These are phyloP conservation scores for Ophiostoma sp. DNA, from an alignment of 2,329 filamentous ascomycete genomes.

Conservation along the genomic window DNA sequence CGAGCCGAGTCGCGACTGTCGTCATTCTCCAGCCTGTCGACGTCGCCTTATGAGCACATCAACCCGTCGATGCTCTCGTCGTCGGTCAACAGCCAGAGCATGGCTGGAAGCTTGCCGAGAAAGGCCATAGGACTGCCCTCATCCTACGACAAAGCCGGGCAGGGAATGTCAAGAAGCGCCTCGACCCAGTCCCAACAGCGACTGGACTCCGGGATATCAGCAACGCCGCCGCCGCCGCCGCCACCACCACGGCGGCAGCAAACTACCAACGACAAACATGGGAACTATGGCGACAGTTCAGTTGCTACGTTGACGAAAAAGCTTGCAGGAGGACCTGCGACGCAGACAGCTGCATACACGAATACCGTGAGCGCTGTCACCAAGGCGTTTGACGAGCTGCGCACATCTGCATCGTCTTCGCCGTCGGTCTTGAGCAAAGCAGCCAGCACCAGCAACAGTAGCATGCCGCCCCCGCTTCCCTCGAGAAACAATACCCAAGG, in stretches of 20 bases:
- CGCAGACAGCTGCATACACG: constrained; percentile 7
- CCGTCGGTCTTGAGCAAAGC: not conserved
- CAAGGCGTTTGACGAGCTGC: constrained; percentile 25
- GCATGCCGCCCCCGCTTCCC: not conserved
- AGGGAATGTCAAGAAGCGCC: constrained; percentile 12
- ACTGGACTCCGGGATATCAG: constrained; percentile 9
- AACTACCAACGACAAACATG: not conserved
- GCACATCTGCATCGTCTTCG: constrained; percentile 11
- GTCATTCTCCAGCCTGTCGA: constrained; percentile 53
- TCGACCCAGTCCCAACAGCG: not conserved
- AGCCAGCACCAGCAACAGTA: not conserved
- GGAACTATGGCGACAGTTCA: not conserved
- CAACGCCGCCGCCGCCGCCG: constrained; percentile 11
- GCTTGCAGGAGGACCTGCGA: not conserved
- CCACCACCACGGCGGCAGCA: constrained; percentile 13
- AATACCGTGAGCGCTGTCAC: constrained; percentile 21
- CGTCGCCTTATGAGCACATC: constrained; percentile 55
- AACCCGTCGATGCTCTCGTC: constrained; percentile 46
- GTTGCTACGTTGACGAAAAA: not conserved
- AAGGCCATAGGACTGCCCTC: constrained; percentile 9
- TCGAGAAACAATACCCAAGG: not conserved
- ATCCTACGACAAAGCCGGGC: constrained; percentile 33
- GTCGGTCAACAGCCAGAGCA: constrained; percentile 40
- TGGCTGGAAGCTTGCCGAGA: not conserved
- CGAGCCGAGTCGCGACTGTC: constrained; percentile 50